Conservation (phyloP, 768 basidiomycete species). For the Agaricus sinodeliciosus region DNA sequence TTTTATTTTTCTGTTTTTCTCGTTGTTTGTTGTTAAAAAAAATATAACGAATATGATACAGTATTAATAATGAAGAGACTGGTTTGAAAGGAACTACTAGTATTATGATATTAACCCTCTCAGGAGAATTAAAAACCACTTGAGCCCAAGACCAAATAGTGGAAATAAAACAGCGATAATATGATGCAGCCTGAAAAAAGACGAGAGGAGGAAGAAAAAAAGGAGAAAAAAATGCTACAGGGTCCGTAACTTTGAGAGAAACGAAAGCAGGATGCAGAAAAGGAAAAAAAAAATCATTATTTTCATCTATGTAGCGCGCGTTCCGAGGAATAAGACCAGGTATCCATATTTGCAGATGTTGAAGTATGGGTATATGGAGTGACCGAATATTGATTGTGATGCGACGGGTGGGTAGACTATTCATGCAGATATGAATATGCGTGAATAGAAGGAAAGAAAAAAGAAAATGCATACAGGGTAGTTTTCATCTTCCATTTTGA, state of each 20-base stretch:
- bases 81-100: too few relatives aligned
- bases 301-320: slow-evolving; percentile 54
- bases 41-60: slow-evolving; percentile 10
- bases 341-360: slow-evolving; percentile 40
- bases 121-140: not conserved
- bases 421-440: not conserved
- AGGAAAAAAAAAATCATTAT: slow-evolving; percentile 2
- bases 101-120: not conserved
- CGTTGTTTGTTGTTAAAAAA: not conserved
- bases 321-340: slow-evolving; percentile 65
- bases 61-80: not conserved
- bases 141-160: not conserved
- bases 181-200: not conserved
- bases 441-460: not conserved
- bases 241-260: not conserved
- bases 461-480: slow-evolving; percentile 1
- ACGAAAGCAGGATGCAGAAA: not conserved
- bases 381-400: slow-evolving; percentile 20
- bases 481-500: slow-evolving; percentile 12
- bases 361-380: slow-evolving; percentile 42
- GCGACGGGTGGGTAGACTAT: slow-evolving; percentile 27
- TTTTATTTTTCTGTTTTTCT: not conserved
- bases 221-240: slow-evolving; percentile 12
- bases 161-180: slow-evolving; percentile 3
- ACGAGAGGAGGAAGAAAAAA: not conserved